Conservation (phyloP, 2,329 filamentous ascomycete genomes). For the Dactylellina sp. region DNA sequence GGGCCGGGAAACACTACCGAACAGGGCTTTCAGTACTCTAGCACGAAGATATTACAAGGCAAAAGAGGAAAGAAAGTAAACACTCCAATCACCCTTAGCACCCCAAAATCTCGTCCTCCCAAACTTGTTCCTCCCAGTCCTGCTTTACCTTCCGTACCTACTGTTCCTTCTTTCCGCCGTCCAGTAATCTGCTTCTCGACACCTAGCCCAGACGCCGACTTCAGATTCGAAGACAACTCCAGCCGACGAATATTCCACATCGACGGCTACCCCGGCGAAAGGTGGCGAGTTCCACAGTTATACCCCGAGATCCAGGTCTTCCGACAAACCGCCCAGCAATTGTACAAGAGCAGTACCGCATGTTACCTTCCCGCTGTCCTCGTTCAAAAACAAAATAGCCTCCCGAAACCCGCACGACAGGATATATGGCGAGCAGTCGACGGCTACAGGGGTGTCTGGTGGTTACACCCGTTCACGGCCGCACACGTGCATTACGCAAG, state of each 20-base stretch:
- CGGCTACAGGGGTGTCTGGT: not conserved
- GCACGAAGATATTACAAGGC: too few species aligned
- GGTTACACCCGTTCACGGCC: not conserved
- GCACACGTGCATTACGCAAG: slow-evolving; percentile 8
- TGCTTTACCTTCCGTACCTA: too few species aligned
- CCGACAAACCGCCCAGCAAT: not conserved
- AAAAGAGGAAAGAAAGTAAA: too few species aligned
- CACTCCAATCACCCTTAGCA: too few species aligned
- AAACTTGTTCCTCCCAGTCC: too few species aligned
- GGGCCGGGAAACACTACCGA: too few species aligned
- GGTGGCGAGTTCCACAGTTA: not conserved
- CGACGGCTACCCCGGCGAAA: not conserved
- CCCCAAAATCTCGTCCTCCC: too few species aligned
- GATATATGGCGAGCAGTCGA: not conserved
- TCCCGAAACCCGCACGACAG: not conserved
- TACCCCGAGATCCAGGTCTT: not conserved
- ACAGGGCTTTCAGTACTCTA: too few species aligned
- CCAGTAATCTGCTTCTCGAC: too few species aligned
- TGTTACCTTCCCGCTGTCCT: not conserved
- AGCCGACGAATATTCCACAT: not conserved
- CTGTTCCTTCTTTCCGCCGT: too few species aligned
- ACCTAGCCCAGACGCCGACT: not conserved
- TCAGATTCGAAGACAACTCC: not conserved
- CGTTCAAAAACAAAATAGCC: not conserved
- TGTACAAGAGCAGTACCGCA: not conserved